A percentile compares a stretch with the other conserved stretches of the same genome.
These are phyloP conservation scores for Tolypocladium paradoxum DNA, from an alignment of 2,329 filamentous ascomycete species.

Conservation along the genomic window DNA sequence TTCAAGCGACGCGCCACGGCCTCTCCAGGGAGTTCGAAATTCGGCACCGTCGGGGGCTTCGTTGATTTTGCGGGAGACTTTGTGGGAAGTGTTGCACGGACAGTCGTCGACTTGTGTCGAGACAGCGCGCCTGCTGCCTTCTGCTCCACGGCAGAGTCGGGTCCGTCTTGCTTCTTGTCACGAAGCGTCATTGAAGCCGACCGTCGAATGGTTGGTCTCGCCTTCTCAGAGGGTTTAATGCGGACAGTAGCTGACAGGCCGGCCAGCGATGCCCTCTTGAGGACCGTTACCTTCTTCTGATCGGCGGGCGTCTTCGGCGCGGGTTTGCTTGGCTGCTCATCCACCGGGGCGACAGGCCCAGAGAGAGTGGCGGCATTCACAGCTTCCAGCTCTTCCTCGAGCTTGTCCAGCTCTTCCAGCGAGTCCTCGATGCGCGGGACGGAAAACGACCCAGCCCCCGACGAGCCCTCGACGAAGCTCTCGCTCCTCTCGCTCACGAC, in stretches of 20 bases:
- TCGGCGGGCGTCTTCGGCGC: slow-evolving; percentile 10
- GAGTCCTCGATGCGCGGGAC: slow-evolving; percentile 51
- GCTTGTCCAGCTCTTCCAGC: slow-evolving; percentile 48
- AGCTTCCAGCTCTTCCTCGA: slow-evolving; percentile 52
- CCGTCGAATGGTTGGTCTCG: slow-evolving; percentile 29
- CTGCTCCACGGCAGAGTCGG: slow-evolving; percentile 4
- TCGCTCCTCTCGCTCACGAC: slow-evolving; percentile 18
- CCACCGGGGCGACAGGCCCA: slow-evolving; percentile 16
- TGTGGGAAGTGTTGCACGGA: slow-evolving; percentile 13
- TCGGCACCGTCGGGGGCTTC: slow-evolving; percentile 42
- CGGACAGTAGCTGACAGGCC: slow-evolving; percentile 24
- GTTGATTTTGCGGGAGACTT: slow-evolving; percentile 39
- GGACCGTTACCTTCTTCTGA: slow-evolving; percentile 4
- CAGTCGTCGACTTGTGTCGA: slow-evolving; percentile 9
- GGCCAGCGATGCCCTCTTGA: slow-evolving; percentile 6
- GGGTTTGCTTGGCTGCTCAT: slow-evolving; percentile 6
- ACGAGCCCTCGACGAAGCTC: slow-evolving; percentile 23
- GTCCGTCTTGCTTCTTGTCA: slow-evolving; percentile 12
- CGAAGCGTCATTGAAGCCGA: slow-evolving; percentile 28
- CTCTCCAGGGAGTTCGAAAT: slow-evolving; percentile 54
- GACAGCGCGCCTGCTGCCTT: slow-evolving; percentile 7
- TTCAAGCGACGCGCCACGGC: slow-evolving; percentile 46
- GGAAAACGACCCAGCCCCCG: slow-evolving; percentile 18
- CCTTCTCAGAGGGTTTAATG: slow-evolving; percentile 25
- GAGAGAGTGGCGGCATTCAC: slow-evolving; percentile 29